Evolutionary conservation across 371 early-diverging fungal genomes (phyloP), one percentile per base, ranked within the genome.

Genomic region (Haplosporangium sp.): DNA sequence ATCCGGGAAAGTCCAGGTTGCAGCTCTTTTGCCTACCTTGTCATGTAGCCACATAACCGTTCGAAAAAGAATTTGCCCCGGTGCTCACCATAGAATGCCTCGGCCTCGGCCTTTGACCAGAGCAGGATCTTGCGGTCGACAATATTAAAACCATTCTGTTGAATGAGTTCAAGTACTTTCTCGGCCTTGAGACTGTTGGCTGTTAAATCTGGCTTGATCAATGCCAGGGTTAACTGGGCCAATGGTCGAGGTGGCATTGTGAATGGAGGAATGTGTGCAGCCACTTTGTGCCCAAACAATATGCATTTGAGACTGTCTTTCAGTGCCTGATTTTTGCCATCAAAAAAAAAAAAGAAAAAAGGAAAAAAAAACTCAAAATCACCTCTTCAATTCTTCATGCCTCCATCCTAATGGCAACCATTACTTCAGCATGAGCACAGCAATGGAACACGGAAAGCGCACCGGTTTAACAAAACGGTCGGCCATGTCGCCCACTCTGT

Each of bases 171-270:
- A 40, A 83, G 52, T 6, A 86, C 81, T 48, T 47, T 54, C 10
- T 16, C 12, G 6, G 83, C 66, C 38, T 75, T 62, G 20, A 23
- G 20, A 9, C 87, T 83, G 75, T 92, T 86, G 9, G 92, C 90
- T 59, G 88, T 88, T 52, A 94, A 82, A 73, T 94, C 94, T 10
- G 94, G 94, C 67, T 94, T 94, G 53, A 94, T 74, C 50, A 94
- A 69, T 5, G 93, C 94, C 57, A 94, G 81, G 2, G 94, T 94
- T 10, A 90, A 64, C 48, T 90, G 86, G 20, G 67, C 59, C 18
- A 69, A 69, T 55, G 73, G 72, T 20, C 73, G 82, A 46, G 69
- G 66, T 36, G 73, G 62, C 80, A 79, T 79, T 14, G 51, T 6
- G 40, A n/a, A 38, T 59, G 37, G 38, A 46, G 36, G 50, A 65